phyloP scores from a whole-genome alignment of 352 stramenopile species.

The Phytopythium oedochilum region DNA sequence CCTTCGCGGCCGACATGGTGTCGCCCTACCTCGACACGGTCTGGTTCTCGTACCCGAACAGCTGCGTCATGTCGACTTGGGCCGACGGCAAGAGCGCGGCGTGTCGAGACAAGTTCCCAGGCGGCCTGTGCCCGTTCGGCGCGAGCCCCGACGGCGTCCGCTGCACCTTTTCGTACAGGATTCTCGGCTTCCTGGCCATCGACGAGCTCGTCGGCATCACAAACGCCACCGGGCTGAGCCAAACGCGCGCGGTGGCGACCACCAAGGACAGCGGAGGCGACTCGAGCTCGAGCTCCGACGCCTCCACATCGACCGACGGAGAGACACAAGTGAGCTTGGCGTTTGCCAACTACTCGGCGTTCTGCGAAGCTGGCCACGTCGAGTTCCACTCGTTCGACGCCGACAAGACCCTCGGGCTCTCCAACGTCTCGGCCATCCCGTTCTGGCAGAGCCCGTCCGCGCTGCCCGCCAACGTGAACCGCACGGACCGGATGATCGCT shows the following conservation, averaged over 20 bases:
- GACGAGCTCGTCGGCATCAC: constrained; percentile 75
- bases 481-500: constrained; percentile 42
- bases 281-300: constrained; percentile 13
- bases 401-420: constrained; percentile 44
- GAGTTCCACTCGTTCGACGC: constrained; percentile 53
- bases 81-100: constrained; percentile 29
- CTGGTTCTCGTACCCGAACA: constrained; percentile 73
- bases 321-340: constrained; percentile 8
- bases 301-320: constrained; percentile 16
- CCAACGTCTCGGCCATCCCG: constrained; percentile 38
- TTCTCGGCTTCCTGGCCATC: constrained; percentile 56
- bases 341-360: constrained; percentile 42
- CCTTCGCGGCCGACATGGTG: constrained; percentile 46
- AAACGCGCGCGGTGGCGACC: not conserved
- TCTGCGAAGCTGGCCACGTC: constrained; percentile 36
- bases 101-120: constrained; percentile 27
- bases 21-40: constrained; percentile 60
- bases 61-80: constrained; percentile 55
- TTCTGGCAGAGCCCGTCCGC: constrained; percentile 59
- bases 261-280: constrained; percentile 8
- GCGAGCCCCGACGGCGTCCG: constrained; percentile 38
- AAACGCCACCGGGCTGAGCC: not conserved
- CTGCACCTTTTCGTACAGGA: constrained; percentile 52
- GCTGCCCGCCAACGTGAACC: constrained; percentile 42
- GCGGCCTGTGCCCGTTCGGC: constrained; percentile 58